phyloP scores from a whole-genome alignment of 2,329 filamentous ascomycete genomes.

The Scolecobasidium constrictum region DNA sequence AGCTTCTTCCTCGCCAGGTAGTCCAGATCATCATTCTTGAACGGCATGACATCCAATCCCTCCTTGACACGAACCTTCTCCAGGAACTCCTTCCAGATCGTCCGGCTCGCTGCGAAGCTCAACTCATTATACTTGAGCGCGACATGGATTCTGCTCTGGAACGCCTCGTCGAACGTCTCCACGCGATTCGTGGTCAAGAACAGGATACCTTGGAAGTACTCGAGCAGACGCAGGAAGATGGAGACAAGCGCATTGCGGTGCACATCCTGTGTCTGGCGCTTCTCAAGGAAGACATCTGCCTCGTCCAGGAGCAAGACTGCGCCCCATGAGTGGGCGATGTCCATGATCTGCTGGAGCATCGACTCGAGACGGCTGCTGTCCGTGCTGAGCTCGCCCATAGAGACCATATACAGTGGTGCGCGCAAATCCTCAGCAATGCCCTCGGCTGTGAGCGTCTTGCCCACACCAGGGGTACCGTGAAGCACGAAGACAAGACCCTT shows the following conservation, averaged over 20 bases:
- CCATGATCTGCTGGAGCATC: constrained; percentile 73
- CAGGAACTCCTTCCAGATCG: constrained; percentile 78
- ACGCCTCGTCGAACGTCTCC: constrained; percentile 81
- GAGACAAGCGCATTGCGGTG: constrained; percentile 77
- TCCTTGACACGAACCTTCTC: constrained; percentile 58
- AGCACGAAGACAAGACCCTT: constrained; percentile 75
- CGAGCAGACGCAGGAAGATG: constrained; percentile 75
- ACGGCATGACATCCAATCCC: constrained; percentile 43
- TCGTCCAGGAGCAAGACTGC: constrained; percentile 79
- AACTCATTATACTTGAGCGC: constrained; percentile 72
- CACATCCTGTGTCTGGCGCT: constrained; percentile 71
- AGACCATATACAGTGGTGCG: constrained; percentile 74
- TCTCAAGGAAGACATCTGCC: constrained; percentile 53
- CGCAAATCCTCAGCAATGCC: constrained; percentile 74
- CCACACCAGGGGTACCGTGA: constrained; percentile 76
- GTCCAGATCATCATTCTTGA: constrained; percentile 58
- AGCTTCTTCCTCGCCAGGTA: constrained; percentile 56
- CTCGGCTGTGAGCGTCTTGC: constrained; percentile 81
- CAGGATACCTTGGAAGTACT: constrained; percentile 86
- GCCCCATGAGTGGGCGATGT: constrained; percentile 78
- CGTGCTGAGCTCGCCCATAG: constrained; percentile 71
- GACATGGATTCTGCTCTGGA: constrained; percentile 80
- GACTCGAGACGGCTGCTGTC: constrained; percentile 62
- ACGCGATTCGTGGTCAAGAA: constrained; percentile 87
- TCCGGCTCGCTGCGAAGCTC: constrained; percentile 58